Percentiles rank a stretch among this genome's conserved stretches.
phyloP scores from a whole-genome alignment of 2,329 filamentous ascomycete species.

The Chrysoporthe puriensis region DNA sequence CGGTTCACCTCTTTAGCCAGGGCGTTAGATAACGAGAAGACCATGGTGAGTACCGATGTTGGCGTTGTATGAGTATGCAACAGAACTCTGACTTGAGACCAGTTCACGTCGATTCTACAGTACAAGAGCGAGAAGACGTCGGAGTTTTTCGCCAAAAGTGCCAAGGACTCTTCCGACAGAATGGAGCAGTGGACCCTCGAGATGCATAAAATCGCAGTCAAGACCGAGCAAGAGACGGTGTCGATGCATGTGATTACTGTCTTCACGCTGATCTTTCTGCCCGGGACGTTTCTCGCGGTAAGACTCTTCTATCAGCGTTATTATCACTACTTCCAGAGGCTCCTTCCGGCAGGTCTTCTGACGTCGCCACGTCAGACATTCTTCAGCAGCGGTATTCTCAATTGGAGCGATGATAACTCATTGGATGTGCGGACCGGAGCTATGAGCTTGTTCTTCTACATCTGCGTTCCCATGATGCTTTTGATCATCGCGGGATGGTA shows the following conservation, averaged over 20 bases:
- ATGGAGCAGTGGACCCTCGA: constrained; percentile 15
- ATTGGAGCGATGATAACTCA: background rate
- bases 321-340: too few relatives aligned
- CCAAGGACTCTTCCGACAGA: background rate
- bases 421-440: background rate
- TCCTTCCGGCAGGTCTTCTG: constrained; percentile 6
- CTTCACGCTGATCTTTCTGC: constrained; percentile 38
- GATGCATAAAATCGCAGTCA: constrained; percentile 55
- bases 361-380: constrained; percentile 24
- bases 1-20: background rate
- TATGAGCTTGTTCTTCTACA: constrained; percentile 1
- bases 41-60: background rate
- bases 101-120: background rate
- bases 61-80: background rate
- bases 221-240: constrained; percentile 48
- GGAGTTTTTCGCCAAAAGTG: background rate
- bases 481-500: constrained; percentile 1
- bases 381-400: constrained; percentile 16
- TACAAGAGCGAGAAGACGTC: constrained; percentile 1
- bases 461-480: constrained; percentile 14
- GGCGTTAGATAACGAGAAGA: background rate
- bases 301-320: background rate
- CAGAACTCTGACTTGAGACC: background rate
- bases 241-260: constrained; percentile 40
- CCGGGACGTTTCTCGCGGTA: constrained; percentile 36